Evolutionary conservation across 495 filamentous ascomycete species (phyloP).

Genomic region (Durotheca rogersii): DNA sequence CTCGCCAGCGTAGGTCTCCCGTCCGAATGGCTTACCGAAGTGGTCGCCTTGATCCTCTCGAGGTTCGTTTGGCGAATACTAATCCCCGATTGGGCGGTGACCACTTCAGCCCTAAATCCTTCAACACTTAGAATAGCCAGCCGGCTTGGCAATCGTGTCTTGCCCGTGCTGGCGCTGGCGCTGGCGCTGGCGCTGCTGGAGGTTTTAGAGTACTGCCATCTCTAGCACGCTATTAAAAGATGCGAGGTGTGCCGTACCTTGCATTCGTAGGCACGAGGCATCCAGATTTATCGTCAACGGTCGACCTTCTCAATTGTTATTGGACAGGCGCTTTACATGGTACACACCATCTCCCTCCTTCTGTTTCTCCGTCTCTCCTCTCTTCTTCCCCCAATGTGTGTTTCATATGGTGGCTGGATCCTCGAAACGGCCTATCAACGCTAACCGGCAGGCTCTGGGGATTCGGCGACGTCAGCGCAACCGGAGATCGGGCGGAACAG

Average conservation of each 20-base stretch:
- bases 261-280: background rate
- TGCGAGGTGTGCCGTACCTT: background rate
- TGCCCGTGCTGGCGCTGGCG: slow-evolving; percentile 1
- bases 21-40: background rate
- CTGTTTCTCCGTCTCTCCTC: too few species aligned
- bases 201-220: too few species aligned
- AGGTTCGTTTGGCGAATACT: background rate
- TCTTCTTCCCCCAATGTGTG: too few species aligned
- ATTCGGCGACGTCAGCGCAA: too few species aligned
- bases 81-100: background rate
- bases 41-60: background rate
- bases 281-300: slow-evolving; percentile 1
- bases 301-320: too few species aligned
- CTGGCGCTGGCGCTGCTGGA: too few species aligned
- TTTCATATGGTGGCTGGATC: slow-evolving; percentile 20
- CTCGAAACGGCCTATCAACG: slow-evolving; percentile 11
- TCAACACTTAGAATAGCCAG: background rate
- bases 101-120: slow-evolving; percentile 13
- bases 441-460: too few species aligned
- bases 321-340: background rate
- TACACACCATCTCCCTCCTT: background rate
- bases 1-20: background rate
- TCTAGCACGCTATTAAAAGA: slow-evolving; percentile 5
- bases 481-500: too few species aligned
- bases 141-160: background rate